Evolutionary conservation across 78 protist genomes (phyloP), one percentile per base, ranked within the genome.

Genomic region (Dictyostelium purpureum): DNA sequence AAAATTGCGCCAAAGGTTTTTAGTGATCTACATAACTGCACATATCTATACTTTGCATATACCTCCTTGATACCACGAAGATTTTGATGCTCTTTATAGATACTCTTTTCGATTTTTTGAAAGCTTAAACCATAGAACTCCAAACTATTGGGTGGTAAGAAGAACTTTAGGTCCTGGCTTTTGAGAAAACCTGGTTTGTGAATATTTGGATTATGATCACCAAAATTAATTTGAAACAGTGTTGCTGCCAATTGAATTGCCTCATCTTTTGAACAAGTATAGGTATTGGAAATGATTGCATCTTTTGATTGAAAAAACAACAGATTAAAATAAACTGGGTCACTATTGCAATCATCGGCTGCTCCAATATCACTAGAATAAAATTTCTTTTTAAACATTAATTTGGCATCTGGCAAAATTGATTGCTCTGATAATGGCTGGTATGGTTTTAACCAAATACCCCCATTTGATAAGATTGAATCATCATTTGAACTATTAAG

Each of bases 1-100:
- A 95, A 95, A 42, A 95, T 94, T 16, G 95, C 87, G 40, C 98
- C 98, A 85, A 94, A 97, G 0, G 98, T 97, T 75, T 87, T 89
- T 57, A 97, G 85, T 1, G 95, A 79, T 57, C 98, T 94, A 33
- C 96, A 90, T 43, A 95, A 71, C 69, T 93, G 96, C 10, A 95
- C 92, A 56, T 90, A 97, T 16, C 97, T 71, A 78, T 65, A 97
- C 89, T 97, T 97, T 70, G 97, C 96, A 56, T 87, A 87, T 56
- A 91, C 79, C n/a, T 90, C 97, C 18, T 78, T 82, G 87, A 95
- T 69, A 9, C 96, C 96, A 37, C 71, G 45, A 6, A 93, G 79
- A 67, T 95, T 97, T 33, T 75, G 82, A 76, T 97, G 97, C 66
- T 95, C 98, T 11, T 54, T 69, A 81, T 59, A 89, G n/a, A 97